phyloP scores from a whole-genome alignment of 2,329 filamentous ascomycete species.

The Elsinoe necatrix region DNA sequence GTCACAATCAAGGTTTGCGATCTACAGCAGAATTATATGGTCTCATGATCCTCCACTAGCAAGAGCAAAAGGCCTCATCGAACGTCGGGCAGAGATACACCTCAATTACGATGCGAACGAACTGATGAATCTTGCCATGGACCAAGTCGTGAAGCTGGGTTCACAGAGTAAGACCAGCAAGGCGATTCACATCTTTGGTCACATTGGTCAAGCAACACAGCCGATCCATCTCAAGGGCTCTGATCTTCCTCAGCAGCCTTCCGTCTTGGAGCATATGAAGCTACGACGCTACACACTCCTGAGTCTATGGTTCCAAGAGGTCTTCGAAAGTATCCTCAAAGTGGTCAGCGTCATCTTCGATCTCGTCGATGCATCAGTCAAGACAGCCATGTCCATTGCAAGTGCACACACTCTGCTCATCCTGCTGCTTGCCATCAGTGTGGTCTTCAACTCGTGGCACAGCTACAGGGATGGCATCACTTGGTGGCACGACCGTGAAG shows the following conservation, averaged over 20 bases:
- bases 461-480: slow-evolving; percentile 62
- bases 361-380: slow-evolving; percentile 33
- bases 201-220: slow-evolving; percentile 60
- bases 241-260: slow-evolving; percentile 15
- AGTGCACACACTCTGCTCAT: slow-evolving; percentile 66
- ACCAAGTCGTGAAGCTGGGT: slow-evolving; percentile 68
- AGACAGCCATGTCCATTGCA: slow-evolving; percentile 24
- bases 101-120: slow-evolving; percentile 64
- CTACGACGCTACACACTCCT: slow-evolving; percentile 19
- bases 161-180: slow-evolving; percentile 66
- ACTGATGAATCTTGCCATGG: slow-evolving; percentile 64
- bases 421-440: slow-evolving; percentile 57
- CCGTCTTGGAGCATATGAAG: slow-evolving; percentile 4
- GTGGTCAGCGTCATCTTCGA: slow-evolving; percentile 32
- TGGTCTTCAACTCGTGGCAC: slow-evolving; percentile 64
- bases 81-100: slow-evolving; percentile 64
- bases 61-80: slow-evolving; percentile 46
- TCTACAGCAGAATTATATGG: slow-evolving; percentile 88
- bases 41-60: slow-evolving; percentile 44
- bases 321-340: slow-evolving; percentile 22
- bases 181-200: slow-evolving; percentile 70
- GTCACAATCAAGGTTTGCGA: slow-evolving; percentile 80
- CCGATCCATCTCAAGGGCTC: slow-evolving; percentile 38
- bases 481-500: slow-evolving; percentile 82
- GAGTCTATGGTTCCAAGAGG: slow-evolving; percentile 26